Conservation (phyloP, 495 filamentous ascomycete genomes). For the Tuber magnatum region DNA sequence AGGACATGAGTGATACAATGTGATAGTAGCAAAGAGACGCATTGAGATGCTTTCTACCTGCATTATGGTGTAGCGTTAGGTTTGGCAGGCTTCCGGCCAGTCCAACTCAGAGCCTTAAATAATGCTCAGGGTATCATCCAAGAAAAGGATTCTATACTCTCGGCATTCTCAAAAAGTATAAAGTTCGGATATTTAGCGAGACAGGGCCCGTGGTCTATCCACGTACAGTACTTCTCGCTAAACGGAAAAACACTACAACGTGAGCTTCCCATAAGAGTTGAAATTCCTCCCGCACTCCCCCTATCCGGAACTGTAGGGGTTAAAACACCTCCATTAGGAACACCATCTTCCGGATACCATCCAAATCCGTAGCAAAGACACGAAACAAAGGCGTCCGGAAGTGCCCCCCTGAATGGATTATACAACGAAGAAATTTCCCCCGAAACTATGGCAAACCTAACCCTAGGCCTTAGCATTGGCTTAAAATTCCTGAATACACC, state of each 20-base stretch:
- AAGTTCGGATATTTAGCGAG: neutral
- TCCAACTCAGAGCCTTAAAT: neutral
- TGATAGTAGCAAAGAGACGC: neutral
- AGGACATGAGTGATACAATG: neutral
- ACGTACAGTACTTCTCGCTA: neutral
- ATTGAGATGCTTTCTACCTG: neutral
- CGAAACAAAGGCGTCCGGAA: neutral
- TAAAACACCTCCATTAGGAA: neutral
- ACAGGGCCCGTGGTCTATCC: neutral
- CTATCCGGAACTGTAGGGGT: neutral
- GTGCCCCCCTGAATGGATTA: neutral
- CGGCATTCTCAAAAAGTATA: neutral
- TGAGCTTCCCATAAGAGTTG: neutral
- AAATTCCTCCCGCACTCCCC: neutral
- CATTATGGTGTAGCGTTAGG: neutral
- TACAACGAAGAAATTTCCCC: neutral
- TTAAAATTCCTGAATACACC: neutral
- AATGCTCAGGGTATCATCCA: neutral
- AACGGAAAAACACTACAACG: neutral
- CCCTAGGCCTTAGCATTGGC: neutral
- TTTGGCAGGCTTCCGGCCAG: neutral
- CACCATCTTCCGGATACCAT: neutral
- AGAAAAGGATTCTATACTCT: neutral
- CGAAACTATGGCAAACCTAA: neutral
- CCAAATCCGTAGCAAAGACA: neutral